A percentile compares a stretch with the other conserved stretches of the same genome.
These are phyloP conservation scores for Trebouxia sp. DNA, from an alignment of 139 green algal species.

Conservation along the genomic window DNA sequence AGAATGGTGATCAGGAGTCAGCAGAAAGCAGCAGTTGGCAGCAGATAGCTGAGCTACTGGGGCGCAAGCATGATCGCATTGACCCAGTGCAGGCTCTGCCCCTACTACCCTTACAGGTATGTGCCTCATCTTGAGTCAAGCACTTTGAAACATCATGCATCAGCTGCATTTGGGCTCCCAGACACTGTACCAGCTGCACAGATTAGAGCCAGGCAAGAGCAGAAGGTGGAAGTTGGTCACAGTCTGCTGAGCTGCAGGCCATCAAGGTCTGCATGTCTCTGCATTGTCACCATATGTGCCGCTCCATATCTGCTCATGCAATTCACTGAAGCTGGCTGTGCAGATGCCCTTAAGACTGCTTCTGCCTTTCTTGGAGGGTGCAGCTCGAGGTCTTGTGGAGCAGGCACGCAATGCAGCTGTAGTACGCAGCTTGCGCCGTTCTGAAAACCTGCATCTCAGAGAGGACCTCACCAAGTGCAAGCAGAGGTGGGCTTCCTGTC, in stretches of 20 bases:
- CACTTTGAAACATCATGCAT: not conserved
- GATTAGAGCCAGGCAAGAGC: too few species aligned
- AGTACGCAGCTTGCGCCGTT: constrained; percentile 55
- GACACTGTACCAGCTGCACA: not conserved
- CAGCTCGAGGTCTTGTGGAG: constrained; percentile 61
- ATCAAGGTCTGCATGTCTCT: too few species aligned
- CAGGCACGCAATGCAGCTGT: constrained; percentile 60
- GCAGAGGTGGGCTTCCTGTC: constrained; percentile 37
- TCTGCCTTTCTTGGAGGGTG: constrained; percentile 68
- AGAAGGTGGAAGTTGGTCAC: too few species aligned
- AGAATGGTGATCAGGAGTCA: not conserved
- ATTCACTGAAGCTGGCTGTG: too few species aligned
- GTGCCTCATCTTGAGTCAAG: too few species aligned
- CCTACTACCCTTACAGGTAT: constrained; percentile 61
- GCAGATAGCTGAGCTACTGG: constrained; percentile 52
- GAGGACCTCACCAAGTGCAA: constrained; percentile 56
- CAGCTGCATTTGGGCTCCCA: not conserved
- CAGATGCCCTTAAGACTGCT: constrained; percentile 45
- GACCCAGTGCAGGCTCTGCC: constrained; percentile 56
- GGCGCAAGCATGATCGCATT: constrained; percentile 52
- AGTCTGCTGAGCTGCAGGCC: too few species aligned
- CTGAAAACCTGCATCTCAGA: constrained; percentile 62
- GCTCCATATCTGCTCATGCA: too few species aligned
- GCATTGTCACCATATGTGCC: too few species aligned
- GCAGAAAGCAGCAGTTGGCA: constrained; percentile 35